Conservation (phyloP, 129 eudicot genomes). For the Helianthus tuberosus region DNA sequence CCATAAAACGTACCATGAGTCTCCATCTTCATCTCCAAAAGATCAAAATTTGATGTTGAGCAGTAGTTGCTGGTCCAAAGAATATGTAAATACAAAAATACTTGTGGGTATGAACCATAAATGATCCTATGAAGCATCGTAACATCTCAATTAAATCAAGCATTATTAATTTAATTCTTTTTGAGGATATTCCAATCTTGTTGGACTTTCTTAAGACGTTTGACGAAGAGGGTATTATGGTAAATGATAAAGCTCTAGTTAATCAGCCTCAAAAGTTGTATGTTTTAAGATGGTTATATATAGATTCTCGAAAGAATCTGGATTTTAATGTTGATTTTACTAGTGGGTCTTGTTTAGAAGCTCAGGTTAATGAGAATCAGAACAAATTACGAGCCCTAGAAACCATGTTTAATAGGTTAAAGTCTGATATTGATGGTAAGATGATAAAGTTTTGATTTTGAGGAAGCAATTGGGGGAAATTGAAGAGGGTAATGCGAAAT, state of each 20-base stretch:
- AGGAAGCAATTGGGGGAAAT: slow-evolving; percentile 58
- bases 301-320: slow-evolving; percentile 47
- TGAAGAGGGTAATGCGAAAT: slow-evolving; percentile 40
- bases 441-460: slow-evolving; percentile 54
- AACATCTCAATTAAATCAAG: no score
- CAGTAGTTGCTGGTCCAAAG: no score
- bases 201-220: slow-evolving; percentile 32
- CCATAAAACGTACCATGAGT: no score
- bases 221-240: slow-evolving; percentile 54
- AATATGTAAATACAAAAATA: no score
- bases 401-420: slow-evolving; percentile 76
- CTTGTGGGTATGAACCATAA: no score
- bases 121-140: no score
- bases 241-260: slow-evolving; percentile 70
- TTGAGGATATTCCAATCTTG: no score
- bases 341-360: slow-evolving; percentile 71
- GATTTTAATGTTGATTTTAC: slow-evolving; percentile 44
- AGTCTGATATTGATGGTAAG: slow-evolving; percentile 75
- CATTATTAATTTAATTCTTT: no score
- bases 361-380: slow-evolving; percentile 97
- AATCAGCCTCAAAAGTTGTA: slow-evolving; percentile 66
- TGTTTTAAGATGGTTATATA: slow-evolving; percentile 66
- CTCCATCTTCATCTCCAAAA: no score
- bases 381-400: slow-evolving; percentile 76
- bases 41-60: no score